Percentiles rank a stretch among this genome's conserved stretches.
These are phyloP conservation scores for Phialemoniopsis sp. DNA, from an alignment of 2,329 filamentous ascomycete species.

Conservation along the genomic window DNA sequence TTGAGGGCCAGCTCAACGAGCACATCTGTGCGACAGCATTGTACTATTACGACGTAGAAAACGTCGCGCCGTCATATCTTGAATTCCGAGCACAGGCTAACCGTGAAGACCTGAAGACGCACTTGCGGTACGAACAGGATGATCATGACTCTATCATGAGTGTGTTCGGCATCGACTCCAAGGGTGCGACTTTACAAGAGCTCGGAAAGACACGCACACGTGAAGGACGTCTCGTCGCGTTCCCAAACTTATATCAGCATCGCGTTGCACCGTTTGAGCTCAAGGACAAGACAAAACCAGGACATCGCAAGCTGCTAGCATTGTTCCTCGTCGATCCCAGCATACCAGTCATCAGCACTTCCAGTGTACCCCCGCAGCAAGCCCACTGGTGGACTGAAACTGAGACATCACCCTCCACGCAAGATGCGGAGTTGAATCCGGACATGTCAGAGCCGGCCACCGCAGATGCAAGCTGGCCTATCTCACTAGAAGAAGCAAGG, in stretches of 20 bases:
- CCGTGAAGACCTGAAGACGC: constrained; percentile 3
- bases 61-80: constrained; percentile 39
- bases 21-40: constrained; percentile 51
- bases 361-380: constrained; percentile 30
- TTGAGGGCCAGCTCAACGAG: constrained; percentile 46
- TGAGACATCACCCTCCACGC: too few relatives aligned
- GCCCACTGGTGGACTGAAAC: constrained; percentile 30
- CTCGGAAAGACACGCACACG: constrained; percentile 33
- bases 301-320: constrained; percentile 52
- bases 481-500: too few relatives aligned
- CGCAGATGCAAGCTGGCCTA: too few relatives aligned
- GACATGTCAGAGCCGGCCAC: too few relatives aligned
- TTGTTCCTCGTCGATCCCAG: constrained; percentile 57
- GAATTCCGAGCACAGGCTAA: constrained; percentile 32
- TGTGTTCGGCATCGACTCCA: constrained; percentile 3
- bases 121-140: constrained; percentile 5
- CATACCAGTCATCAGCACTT: constrained; percentile 39
- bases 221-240: constrained; percentile 38
- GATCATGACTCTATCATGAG: too few relatives aligned
- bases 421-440: too few relatives aligned
- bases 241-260: constrained; percentile 41
- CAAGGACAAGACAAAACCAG: constrained; percentile 41
- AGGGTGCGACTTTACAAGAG: constrained; percentile 25
- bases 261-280: constrained; percentile 44
- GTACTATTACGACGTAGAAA: constrained; percentile 49